phyloP scores from a whole-genome alignment of 2,329 filamentous ascomycete genomes.

The Pseudogymnoascus sp. region DNA sequence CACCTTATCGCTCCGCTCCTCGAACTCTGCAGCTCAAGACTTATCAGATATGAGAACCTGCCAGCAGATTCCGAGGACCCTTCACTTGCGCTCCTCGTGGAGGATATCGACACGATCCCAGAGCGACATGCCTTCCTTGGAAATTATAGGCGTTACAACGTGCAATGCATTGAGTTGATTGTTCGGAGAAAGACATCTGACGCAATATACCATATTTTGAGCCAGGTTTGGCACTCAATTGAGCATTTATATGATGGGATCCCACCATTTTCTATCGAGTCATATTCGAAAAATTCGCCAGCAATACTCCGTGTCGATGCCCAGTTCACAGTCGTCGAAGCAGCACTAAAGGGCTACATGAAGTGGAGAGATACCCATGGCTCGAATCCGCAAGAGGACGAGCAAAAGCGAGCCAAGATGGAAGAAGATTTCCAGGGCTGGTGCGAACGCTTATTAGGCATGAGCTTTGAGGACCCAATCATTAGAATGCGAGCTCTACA shows the following conservation, averaged over 20 bases:
- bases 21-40: constrained; percentile 73
- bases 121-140: constrained; percentile 92
- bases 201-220: constrained; percentile 81
- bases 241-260: constrained; percentile 68
- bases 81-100: constrained; percentile 74
- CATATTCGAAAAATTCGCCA: constrained; percentile 63
- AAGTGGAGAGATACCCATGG: constrained; percentile 62
- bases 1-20: constrained; percentile 67
- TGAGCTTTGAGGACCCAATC: constrained; percentile 74
- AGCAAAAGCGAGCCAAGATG: constrained; percentile 49
- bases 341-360: constrained; percentile 79
- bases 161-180: constrained; percentile 79
- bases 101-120: constrained; percentile 91
- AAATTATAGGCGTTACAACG: constrained; percentile 89
- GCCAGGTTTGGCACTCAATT: constrained; percentile 67
- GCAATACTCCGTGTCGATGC: constrained; percentile 77
- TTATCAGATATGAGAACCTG: constrained; percentile 82
- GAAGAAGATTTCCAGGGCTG: constrained; percentile 63
- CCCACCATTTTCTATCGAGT: constrained; percentile 56
- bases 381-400: constrained; percentile 43
- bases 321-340: constrained; percentile 83
- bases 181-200: constrained; percentile 76
- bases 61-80: constrained; percentile 76
- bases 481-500: constrained; percentile 78
- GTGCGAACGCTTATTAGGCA: constrained; percentile 64